Evolutionary conservation across 2,329 filamentous ascomycete species (phyloP), one percentile per base, ranked within the genome.

Genomic region (Pestalotiopsis sp.): DNA sequence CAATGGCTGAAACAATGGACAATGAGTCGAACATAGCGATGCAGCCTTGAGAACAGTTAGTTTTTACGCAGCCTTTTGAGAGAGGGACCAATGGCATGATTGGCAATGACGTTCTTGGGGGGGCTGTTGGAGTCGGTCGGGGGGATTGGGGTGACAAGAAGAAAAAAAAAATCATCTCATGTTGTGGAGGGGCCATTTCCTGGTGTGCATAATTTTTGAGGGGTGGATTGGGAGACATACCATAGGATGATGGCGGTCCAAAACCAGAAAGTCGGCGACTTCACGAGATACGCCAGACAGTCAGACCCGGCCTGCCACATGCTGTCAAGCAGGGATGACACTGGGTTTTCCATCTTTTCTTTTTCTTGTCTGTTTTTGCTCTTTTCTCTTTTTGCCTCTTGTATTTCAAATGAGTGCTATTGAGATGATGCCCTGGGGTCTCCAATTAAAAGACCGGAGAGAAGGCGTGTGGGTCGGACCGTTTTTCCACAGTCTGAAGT

Each of bases 1-100:
- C 94, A 96, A 79, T 97, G 95, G 75, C 93, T 94, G 75, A 93
- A 84, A 76, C 93, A 90, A 79, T 98, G 96, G 74, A 97, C 91
- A 75, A 97, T 85, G 74, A 97, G 87, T 72, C 95, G 92, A 70
- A 94, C 77, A 82, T 98, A 98, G 74, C 95, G 92, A 85, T 97
- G 94, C 70, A 95, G 77, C 90, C 95, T 97, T 68, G 31, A 65
- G 20, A 39, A 59, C 20, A 41, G 68, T 78, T 76, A 78, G 75
- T 72, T 36, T 39, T 41, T 17, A 13, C 2, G n/a, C 11, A 45
- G 38, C 20, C 25, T 36, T 11, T 62, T 62, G 7, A 4, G 7
- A n/a, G 20, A 23, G 14, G 6, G n/a, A 52, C 45, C 38, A 52
- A 61, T 41, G 31, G 20, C 14, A 20, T 38, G 38, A 31, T 7